Evolutionary conservation across 2,329 filamentous ascomycete genomes (phyloP), one percentile per base, ranked within the genome.

Genomic region (Aspergillus versicolor): DNA sequence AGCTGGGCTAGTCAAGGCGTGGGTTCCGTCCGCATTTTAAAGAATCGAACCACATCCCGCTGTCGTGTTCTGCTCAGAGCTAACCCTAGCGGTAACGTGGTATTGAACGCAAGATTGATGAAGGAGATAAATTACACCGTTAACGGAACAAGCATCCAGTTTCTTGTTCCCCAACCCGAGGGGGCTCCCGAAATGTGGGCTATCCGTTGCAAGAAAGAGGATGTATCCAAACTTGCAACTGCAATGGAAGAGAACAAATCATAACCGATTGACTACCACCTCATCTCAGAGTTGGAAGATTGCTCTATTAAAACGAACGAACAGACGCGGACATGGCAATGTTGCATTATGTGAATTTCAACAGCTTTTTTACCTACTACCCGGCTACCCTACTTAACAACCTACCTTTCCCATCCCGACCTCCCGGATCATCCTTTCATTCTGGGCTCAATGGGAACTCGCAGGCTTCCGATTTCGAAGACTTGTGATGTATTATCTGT

Each of bases 81-180:
- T n/a, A 88, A 92, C 62, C 89, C 90, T 0, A 83, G 86, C 61
- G 91, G 91, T 15, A 84, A 88, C 40, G 79, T 93, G 46, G 82
- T 88, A 3, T 77, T 95, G 66, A 95, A 95, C 75, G 84, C 87
- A 64, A 73, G 79, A 19, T 73, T 92, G 48, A 73, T 90, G 34
- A 77, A 84, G 2, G 77, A 81, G n/a, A 74, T 86, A 52, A 78
- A 79, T 5, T 92, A 92, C 76, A 83, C 83, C 66, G 76, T 81
- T 6, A 80, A 82, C 27, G 65, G 64, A 5, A 79, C 70, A 46
- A 89, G 56, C 17, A 70, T 77, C 15, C 66, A 72, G 32, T 73
- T 78, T 45, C 54, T 73, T n/a, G 69, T 76, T 12, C 81, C 85
- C 1, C 82, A 81, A 56, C 83, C 85, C 50, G 77, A 79, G 49